Evolutionary conservation across 2,329 filamentous ascomycete species (phyloP), one percentile per base, ranked within the genome.

Genomic region (Aspergillus tanneri): DNA sequence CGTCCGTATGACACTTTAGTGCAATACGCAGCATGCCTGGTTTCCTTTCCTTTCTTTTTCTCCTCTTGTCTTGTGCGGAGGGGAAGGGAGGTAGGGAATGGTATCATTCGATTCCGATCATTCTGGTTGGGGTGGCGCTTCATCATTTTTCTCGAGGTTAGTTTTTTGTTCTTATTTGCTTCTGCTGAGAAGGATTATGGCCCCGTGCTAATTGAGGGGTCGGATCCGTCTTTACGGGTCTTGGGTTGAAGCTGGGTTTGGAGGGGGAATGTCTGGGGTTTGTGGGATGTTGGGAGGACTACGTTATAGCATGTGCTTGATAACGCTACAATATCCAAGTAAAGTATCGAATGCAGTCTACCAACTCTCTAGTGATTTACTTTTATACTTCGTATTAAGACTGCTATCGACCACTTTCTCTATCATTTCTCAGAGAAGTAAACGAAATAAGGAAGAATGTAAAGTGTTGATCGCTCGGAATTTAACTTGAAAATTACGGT

Each of bases 71-170:
- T n/a, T n/a, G n/a, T n/a, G n/a, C n/a, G 25, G 30, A 24, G n/a
- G 32, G 36, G 11, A 21, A 39, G 45, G 49, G 32, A 24, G 46
- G 49, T 55, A 64, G 63, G 70, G 67, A 58, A 60, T 71, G 66
- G 75, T 79, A 85, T 84, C 78, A 90, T 88, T 89, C 87, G 86
- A 91, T 90, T 90, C 87, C 85, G 87, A 90, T 91, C 85, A 90
- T 83, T 89, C 86, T 86, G 85, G 80, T 81, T 83, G 81, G 86
- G 85, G 83, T 81, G 85, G 82, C 83, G 84, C 82, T 86, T 85
- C 81, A 74, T 53, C 53, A 64, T 68, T 69, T 73, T 74, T 71
- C 68, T 56, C 19, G 53, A 73, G 69, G 77, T 81, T 64, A 73
- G 80, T 80, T 9, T 43, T 54, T 53, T 48, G 57, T 43, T 39